A percentile compares a stretch with the other conserved stretches of the same genome.
phyloP scores from a whole-genome alignment of 495 filamentous ascomycete species.

The Penicillium goetzii region DNA sequence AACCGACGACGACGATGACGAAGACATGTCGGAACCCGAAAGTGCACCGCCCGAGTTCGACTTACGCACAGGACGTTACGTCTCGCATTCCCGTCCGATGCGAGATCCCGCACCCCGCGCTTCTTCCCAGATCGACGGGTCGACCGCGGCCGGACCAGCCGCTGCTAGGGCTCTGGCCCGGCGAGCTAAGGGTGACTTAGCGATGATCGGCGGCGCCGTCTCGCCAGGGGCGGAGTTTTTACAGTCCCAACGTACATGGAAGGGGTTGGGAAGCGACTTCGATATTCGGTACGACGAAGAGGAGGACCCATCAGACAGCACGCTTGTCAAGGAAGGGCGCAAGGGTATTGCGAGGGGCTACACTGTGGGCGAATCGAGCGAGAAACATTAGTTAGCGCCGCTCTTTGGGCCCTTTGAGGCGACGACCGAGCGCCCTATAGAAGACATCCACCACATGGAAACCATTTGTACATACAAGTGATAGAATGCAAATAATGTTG shows the following conservation, averaged over 20 bases:
- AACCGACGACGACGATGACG: slow-evolving; percentile 33
- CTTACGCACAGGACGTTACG: slow-evolving; percentile 82
- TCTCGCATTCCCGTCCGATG: slow-evolving; percentile 85
- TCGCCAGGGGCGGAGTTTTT: slow-evolving; percentile 92
- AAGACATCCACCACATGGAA: neutral
- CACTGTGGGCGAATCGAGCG: slow-evolving; percentile 62
- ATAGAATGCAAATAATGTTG: slow-evolving; percentile 8
- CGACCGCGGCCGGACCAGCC: slow-evolving; percentile 34
- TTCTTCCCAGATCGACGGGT: slow-evolving; percentile 39
- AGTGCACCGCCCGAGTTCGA: slow-evolving; percentile 89
- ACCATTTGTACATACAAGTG: slow-evolving; percentile 8
- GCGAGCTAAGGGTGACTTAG: slow-evolving; percentile 70
- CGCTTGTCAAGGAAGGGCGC: slow-evolving; percentile 76
- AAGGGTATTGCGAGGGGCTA: slow-evolving; percentile 92
- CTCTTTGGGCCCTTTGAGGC: neutral
- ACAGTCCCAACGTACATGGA: slow-evolving; percentile 83
- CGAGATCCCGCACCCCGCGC: slow-evolving; percentile 42
- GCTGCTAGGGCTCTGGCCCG: slow-evolving; percentile 55
- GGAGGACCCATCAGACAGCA: slow-evolving; percentile 52
- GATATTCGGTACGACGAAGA: slow-evolving; percentile 67
- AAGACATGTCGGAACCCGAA: slow-evolving; percentile 62
- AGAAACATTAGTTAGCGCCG: slow-evolving; percentile 38
- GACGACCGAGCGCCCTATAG: slow-evolving; percentile 3
- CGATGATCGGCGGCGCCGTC: slow-evolving; percentile 74
- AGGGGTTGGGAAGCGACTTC: slow-evolving; percentile 88